A percentile compares a stretch with the other conserved stretches of the same genome.
phyloP scores from a whole-genome alignment of 164 flowering plant genomes.

The Nelumbo lutea region DNA sequence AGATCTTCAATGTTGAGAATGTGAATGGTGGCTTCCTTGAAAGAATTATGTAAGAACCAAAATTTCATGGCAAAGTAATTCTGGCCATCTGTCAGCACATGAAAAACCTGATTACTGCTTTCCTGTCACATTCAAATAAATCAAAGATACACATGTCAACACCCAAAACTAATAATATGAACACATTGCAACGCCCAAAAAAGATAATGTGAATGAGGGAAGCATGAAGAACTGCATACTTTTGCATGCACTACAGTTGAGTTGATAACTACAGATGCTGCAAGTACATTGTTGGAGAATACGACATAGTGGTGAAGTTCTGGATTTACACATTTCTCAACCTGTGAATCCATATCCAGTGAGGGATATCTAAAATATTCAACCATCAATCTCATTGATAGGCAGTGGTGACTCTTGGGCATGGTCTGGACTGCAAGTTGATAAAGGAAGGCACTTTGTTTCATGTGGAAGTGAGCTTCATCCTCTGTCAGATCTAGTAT shows the following conservation, averaged over 20 bases:
- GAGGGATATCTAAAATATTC: conserved; percentile 66
- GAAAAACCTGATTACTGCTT: conserved; percentile 71
- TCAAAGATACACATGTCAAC: conserved; percentile 2
- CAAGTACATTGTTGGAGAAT: conserved; percentile 78
- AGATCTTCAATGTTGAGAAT: conserved; percentile 74
- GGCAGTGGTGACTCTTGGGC: conserved; percentile 94
- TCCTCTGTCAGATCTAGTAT: conserved; percentile 86
- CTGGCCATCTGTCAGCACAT: conserved; percentile 71
- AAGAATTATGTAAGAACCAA: conserved; percentile 64
- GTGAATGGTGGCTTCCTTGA: conserved; percentile 55
- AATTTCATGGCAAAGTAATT: conserved; percentile 81
- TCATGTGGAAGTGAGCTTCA: conserved; percentile 92
- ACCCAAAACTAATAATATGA: not conserved
- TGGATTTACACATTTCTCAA: conserved; percentile 44
- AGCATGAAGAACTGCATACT: conserved; percentile 31
- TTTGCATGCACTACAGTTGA: conserved; percentile 74
- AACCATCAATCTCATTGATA: conserved; percentile 82
- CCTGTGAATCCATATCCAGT: conserved; percentile 29
- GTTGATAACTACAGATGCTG: conserved; percentile 87
- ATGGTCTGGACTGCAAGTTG: conserved; percentile 86
- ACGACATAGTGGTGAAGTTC: conserved; percentile 63
- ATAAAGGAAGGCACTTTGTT: conserved; percentile 92
- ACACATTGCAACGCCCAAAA: conserved; percentile 4
- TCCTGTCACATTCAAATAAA: conserved; percentile 48
- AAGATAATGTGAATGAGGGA: not conserved